Evolutionary conservation across 768 basidiomycete species (phyloP).

Genomic region (Termitomyces sp.): DNA sequence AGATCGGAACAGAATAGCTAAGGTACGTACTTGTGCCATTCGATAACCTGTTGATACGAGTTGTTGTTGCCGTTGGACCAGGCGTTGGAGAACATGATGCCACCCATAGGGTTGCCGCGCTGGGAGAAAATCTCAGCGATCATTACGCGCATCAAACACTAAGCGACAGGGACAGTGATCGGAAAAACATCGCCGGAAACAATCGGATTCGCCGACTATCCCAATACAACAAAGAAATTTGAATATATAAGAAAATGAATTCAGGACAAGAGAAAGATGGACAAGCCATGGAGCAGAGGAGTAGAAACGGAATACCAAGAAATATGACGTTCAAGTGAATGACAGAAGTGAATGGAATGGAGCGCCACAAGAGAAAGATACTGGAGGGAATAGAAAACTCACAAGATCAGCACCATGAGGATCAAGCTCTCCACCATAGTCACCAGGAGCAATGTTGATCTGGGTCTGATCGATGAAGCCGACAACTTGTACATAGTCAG

Average conservation of each 20-base stretch:
- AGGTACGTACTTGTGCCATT: slow-evolving; percentile 62
- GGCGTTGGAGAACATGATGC: slow-evolving; percentile 59
- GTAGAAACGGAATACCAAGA: background rate
- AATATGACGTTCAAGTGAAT: background rate
- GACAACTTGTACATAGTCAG: slow-evolving; percentile 51
- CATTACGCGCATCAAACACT: slow-evolving; percentile 8
- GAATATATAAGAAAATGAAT: background rate
- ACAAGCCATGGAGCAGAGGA: background rate
- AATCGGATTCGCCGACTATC: background rate
- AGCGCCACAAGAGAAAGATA: background rate
- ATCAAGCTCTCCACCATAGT: slow-evolving; percentile 71
- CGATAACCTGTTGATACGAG: slow-evolving; percentile 50
- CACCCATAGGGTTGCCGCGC: slow-evolving; percentile 83
- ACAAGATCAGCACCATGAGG: slow-evolving; percentile 54
- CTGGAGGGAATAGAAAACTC: background rate
- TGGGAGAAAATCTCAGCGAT: slow-evolving; percentile 20
- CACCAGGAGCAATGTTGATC: slow-evolving; percentile 44
- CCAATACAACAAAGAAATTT: background rate
- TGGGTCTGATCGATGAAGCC: slow-evolving; percentile 56
- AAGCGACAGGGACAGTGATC: slow-evolving; percentile 1
- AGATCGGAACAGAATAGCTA: background rate
- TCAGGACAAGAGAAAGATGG: background rate
- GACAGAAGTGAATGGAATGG: background rate
- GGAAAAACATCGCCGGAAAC: slow-evolving; percentile 2
- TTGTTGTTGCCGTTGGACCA: slow-evolving; percentile 39